Conservation (phyloP, 2,329 filamentous ascomycete species). For the Allantophomopsis cytisporea region DNA sequence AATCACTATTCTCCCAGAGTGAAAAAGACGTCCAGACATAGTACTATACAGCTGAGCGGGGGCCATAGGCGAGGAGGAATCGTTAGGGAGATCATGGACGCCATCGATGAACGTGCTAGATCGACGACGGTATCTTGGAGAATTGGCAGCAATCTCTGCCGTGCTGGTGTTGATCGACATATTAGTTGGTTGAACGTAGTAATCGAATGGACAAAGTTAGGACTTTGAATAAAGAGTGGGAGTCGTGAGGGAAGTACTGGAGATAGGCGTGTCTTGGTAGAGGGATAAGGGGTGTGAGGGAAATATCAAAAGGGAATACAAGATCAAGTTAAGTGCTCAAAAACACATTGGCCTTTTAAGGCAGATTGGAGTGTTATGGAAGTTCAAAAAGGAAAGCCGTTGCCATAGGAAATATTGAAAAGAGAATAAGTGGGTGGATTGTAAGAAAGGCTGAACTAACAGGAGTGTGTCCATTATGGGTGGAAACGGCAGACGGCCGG, state of each 20-base stretch:
- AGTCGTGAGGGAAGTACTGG: not conserved
- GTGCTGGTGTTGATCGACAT: slow-evolving; percentile 38
- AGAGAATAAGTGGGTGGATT: too few relatives aligned
- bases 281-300: not conserved
- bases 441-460: slow-evolving; percentile 17
- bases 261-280: not conserved
- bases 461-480: slow-evolving; percentile 32
- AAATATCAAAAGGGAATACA: too few relatives aligned
- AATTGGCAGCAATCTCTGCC: slow-evolving; percentile 82
- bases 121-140: slow-evolving; percentile 77
- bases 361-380: too few relatives aligned
- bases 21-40: slow-evolving; percentile 91
- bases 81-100: slow-evolving; percentile 84
- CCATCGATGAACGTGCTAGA: slow-evolving; percentile 96
- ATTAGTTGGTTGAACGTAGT: not conserved
- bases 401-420: too few relatives aligned
- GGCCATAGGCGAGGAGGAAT: slow-evolving; percentile 53
- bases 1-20: slow-evolving; percentile 93
- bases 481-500: slow-evolving; percentile 1
- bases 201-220: not conserved
- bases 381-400: too few relatives aligned
- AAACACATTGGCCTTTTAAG: too few relatives aligned
- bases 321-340: too few relatives aligned
- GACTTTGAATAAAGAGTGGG: not conserved
- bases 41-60: slow-evolving; percentile 97